Evolutionary conservation across 169 alveolate genomes (phyloP), one percentile per base, ranked within the genome.

Genomic region (Ichthyophthirius multifiliis): DNA sequence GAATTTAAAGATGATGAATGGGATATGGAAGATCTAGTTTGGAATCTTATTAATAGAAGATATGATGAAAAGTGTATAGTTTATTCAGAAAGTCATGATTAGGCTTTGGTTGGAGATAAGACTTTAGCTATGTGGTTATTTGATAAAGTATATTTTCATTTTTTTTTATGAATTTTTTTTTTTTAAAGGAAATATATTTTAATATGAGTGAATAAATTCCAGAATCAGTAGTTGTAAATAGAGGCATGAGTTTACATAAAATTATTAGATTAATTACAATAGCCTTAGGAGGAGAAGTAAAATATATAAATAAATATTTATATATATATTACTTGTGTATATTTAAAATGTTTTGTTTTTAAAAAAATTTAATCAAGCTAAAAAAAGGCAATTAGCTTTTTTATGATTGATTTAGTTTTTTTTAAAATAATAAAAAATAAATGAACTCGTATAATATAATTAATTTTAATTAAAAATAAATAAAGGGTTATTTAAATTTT

Each of bases 51-150:
- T 4, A 90, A 94, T 75, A 75, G 96, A 76, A 79, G 96, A 79
- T 84, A 89, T 79, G 77, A 88, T 39, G 97, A 94, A 83, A 91
- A 89, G 48, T 78, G 90, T 63, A 81, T 94, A 15, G 92, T 91
- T 43, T 94, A 94, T 82, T 88, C 92, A 39, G 97, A 94, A 83
- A 84, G 94, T 73, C 97, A 94, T 73, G 97, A 94, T 73, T 89
- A 94, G 75, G 90, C 94, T 31, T 84, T 94, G n/a, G 96, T 94
- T 0, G 96, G 97, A 20, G 96, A 94, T 78, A 90, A 94, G 71
- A 90, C 97, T 27, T n/a, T 89, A 30, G 86, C 97, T 12, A 74
- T 83, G 86, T 85, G 93, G 92, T 84, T 94, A 34, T 91, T 94
- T 81, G 95, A 89, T 74, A 43, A 65, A 41, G 77, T 67, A 67